Percentiles rank a stretch among this genome's conserved stretches.
These are phyloP conservation scores for Butyriboletus loyo DNA, from an alignment of 768 basidiomycete genomes.

Conservation along the genomic window DNA sequence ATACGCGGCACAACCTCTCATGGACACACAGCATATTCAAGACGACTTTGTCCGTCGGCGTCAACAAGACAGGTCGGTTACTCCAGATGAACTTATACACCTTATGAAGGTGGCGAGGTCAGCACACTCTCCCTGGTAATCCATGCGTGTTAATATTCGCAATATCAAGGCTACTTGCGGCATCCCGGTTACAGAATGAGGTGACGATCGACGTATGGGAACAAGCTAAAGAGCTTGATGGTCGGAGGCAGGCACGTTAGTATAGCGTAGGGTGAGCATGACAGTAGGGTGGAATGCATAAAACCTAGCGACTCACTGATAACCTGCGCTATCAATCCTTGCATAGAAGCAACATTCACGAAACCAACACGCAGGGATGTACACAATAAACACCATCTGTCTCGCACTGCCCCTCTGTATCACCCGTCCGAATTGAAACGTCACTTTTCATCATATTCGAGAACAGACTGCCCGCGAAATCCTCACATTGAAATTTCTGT, in stretches of 20 bases:
- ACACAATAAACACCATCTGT: not conserved
- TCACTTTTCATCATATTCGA: slow-evolving; percentile 7
- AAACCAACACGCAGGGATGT: not conserved
- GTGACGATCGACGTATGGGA: slow-evolving; percentile 64
- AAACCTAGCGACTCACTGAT: not conserved
- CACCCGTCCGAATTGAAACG: slow-evolving; percentile 10
- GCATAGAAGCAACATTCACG: not conserved
- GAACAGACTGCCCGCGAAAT: slow-evolving; percentile 5
- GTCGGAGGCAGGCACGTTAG: slow-evolving; percentile 33
- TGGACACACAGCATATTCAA: slow-evolving; percentile 60
- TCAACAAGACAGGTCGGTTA: slow-evolving; percentile 36
- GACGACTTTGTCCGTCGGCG: slow-evolving; percentile 61
- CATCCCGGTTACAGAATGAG: slow-evolving; percentile 54
- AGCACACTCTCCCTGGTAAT: slow-evolving; percentile 12
- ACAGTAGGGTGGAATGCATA: not conserved
- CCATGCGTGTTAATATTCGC: slow-evolving; percentile 3
- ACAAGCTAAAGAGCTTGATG: slow-evolving; percentile 58
- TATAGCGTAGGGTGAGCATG: slow-evolving; percentile 8
- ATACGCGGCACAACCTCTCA: not conserved
- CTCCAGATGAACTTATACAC: slow-evolving; percentile 62
- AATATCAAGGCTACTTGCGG: slow-evolving; percentile 52
- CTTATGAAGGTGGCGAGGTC: slow-evolving; percentile 72
- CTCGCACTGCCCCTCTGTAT: not conserved
- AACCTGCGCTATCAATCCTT: not conserved
- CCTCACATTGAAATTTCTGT: not conserved